These are phyloP conservation scores for Nannochloropsis granulata DNA, from an alignment of 108 stramenopile species.

Conservation along the genomic window DNA sequence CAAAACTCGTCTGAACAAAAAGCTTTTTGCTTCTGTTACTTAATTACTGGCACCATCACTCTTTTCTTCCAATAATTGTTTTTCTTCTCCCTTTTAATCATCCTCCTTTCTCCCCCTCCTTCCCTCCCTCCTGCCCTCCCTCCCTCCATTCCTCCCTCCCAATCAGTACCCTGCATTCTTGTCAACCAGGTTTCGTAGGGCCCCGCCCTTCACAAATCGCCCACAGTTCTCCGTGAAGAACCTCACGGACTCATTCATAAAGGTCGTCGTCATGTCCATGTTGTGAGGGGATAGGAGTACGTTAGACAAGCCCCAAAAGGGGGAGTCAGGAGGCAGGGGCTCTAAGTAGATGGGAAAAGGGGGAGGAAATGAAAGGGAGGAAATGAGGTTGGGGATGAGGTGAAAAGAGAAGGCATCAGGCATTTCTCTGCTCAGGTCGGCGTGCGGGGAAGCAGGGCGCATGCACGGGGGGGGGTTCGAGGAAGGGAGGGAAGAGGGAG, in stretches of 20 bases:
- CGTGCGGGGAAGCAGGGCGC: too few relatives aligned
- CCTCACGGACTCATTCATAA: constrained; percentile 14
- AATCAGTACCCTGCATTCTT: constrained; percentile 29
- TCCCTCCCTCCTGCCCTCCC: background rate
- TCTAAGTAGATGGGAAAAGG: background rate
- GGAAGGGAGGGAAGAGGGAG: too few relatives aligned
- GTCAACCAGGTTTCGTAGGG: constrained; percentile 25
- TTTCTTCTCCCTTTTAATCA: background rate
- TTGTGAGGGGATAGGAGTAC: constrained; percentile 37
- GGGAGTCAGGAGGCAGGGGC: constrained; percentile 25
- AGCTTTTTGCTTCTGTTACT: background rate
- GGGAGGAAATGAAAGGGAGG: too few relatives aligned
- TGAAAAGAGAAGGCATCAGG: too few relatives aligned
- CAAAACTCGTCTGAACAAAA: background rate
- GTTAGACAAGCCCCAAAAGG: constrained; percentile 28
- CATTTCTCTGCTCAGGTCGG: too few relatives aligned
- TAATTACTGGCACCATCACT: background rate
- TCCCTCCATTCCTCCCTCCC: background rate
- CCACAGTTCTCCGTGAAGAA: constrained; percentile 22
- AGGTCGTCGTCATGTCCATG: constrained; percentile 19
- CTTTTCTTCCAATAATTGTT: background rate
- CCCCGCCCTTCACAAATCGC: constrained; percentile 19
- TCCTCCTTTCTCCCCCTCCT: background rate
- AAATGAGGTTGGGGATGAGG: too few relatives aligned
- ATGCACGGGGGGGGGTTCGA: too few relatives aligned